Evolutionary conservation across 1,139 yeast genomes (phyloP), one percentile per base, ranked within the genome.

Genomic region (Martiniozyma asiatica): DNA sequence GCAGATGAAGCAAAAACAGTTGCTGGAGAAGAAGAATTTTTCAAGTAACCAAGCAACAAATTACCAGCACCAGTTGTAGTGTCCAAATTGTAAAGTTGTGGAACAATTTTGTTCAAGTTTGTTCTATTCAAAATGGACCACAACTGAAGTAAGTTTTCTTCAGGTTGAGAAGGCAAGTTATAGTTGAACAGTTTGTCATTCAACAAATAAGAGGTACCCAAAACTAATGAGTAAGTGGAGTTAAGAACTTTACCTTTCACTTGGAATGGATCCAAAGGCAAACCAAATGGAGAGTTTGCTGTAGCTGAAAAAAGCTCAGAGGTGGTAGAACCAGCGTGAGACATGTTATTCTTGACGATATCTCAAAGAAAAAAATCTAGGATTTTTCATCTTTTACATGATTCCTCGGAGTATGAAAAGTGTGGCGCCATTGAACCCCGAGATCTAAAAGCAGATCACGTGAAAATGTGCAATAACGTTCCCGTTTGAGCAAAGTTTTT

Each of bases 41-140:
- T 59, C 42, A 74, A 58, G 56, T 75, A 85, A 16, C 96, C 97
- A 35, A 81, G 61, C 31, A 89, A 63, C 24, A 82, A 70, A 42
- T 73, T 68, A 27, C 89, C 81, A 20, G 95, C 93, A 43, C 96
- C 97, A 2, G 79, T 63, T 51, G 95, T 71, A 28, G 82, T 70
- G 50, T 85, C 85, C 37, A 84, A 65, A 46, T 64, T 61, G 51
- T 66, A 65, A 45, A 70, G 56, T 34, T 61, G 62, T 26, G 84
- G 87, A 32, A 70, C 70, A 25, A 53, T 57, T 12, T 77, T 79
- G 32, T 56, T 53, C 8, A 71, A 61, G 47, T 78, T 78, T 30
- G 50, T 49, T 44, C 74, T 60, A 36, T 61, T 58, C 48, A 67
- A 67, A 26, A 61, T 58, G 28, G 67, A 53, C 94, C 94, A 82